phyloP scores from a whole-genome alignment of 164 flowering plant genomes.

The Piper betle region DNA sequence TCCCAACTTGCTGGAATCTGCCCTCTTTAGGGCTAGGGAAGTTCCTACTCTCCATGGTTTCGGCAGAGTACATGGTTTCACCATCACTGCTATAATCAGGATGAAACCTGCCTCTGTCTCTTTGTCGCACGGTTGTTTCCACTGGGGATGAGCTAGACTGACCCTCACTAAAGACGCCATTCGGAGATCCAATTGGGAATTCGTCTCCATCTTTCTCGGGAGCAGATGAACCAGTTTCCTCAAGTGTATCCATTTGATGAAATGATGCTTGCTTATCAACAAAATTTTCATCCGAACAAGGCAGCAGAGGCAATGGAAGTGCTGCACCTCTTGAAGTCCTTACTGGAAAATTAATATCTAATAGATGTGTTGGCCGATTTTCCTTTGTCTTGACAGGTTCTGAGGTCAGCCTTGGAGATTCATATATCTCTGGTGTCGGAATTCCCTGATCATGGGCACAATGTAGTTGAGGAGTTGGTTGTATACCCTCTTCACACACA shows the following conservation, averaged over 20 bases:
- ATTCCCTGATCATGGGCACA: constrained; percentile 59
- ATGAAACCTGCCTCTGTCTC: constrained; percentile 17
- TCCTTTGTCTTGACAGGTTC: constrained; percentile 35
- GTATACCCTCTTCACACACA: constrained; percentile 24
- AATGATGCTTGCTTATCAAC: constrained; percentile 13
- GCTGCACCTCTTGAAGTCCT: constrained; percentile 24
- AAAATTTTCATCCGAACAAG: constrained; percentile 29
- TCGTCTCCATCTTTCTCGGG: constrained; percentile 31
- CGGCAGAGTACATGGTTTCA: constrained; percentile 96
- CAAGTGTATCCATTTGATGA: constrained; percentile 10
- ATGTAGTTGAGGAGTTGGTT: constrained; percentile 12
- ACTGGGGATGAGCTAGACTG: constrained; percentile 56
- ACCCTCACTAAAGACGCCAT: constrained; percentile 48
- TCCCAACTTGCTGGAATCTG: constrained; percentile 59
- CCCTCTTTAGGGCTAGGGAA: constrained; percentile 62
- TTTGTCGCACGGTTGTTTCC: constrained; percentile 21
- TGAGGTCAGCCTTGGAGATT: constrained; percentile 63
- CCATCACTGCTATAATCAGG: constrained; percentile 60
- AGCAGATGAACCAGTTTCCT: constrained; percentile 11
- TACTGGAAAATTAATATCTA: constrained; percentile 89
- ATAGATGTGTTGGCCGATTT: constrained; percentile 44
- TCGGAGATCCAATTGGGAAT: constrained; percentile 45
- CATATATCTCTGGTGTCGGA: constrained; percentile 83
- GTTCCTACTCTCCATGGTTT: constrained; percentile 93
- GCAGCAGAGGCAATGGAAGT: constrained; percentile 15